phyloP scores from a whole-genome alignment of 495 filamentous ascomycete species.

The Lindgomyces ingoldianus region DNA sequence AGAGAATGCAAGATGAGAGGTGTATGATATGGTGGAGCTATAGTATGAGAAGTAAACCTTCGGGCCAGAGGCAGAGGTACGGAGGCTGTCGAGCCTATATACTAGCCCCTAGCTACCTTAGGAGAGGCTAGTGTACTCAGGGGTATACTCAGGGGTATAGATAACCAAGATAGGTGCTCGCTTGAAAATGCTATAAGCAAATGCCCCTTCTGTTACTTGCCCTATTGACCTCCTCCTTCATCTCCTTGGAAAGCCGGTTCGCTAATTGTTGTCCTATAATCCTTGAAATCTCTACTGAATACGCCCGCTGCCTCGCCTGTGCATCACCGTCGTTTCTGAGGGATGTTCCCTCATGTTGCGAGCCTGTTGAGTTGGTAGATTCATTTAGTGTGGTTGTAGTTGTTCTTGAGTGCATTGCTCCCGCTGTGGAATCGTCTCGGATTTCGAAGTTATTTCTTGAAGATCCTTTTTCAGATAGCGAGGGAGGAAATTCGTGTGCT shows the following conservation, averaged over 20 bases:
- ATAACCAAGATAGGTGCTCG: too few species aligned
- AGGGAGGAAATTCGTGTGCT: neutral
- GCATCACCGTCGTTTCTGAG: neutral
- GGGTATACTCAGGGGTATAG: too few species aligned
- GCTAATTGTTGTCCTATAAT: conserved; percentile 22
- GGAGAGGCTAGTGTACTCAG: too few species aligned
- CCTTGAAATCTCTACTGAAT: conserved; percentile 3
- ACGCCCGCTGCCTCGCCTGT: neutral
- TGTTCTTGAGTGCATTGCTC: neutral
- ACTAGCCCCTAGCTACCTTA: too few species aligned
- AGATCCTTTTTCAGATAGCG: neutral
- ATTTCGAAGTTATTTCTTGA: neutral
- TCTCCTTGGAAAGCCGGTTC: conserved; percentile 3
- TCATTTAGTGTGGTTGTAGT: neutral
- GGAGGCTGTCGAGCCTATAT: too few species aligned
- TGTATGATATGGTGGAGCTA: too few species aligned
- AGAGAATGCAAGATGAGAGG: too few species aligned
- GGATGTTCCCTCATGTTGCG: neutral
- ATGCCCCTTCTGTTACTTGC: too few species aligned
- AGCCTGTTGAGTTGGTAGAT: too few species aligned
- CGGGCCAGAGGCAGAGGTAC: too few species aligned
- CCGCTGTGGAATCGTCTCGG: neutral
- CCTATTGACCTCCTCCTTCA: conserved; percentile 11
- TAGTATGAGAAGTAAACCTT: too few species aligned
- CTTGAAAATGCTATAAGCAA: too few species aligned